Evolutionary conservation across 176 grass and related monocot species (phyloP).

Genomic region (Oryza australiensis): DNA sequence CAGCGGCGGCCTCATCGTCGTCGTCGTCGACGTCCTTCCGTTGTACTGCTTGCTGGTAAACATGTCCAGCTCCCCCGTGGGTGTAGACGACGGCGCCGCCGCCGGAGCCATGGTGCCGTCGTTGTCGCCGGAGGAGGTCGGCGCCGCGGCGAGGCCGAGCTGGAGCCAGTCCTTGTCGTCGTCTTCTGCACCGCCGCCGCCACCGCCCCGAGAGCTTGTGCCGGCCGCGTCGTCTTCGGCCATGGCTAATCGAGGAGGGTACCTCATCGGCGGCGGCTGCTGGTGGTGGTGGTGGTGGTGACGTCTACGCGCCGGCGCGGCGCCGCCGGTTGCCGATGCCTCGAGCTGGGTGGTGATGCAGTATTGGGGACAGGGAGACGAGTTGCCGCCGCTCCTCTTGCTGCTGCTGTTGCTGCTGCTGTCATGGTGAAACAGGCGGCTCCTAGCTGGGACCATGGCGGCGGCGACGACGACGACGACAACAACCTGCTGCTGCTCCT

Average conservation of each 20-base stretch:
- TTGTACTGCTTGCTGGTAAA: constrained; percentile 35
- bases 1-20: constrained; percentile 30
- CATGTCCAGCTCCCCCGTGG: constrained; percentile 37
- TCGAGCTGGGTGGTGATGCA: constrained; percentile 41
- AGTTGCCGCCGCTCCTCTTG: neutral
- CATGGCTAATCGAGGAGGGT: constrained; percentile 37
- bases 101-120: constrained; percentile 1
- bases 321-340: neutral
- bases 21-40: neutral
- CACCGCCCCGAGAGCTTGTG: constrained; percentile 23
- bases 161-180: constrained; percentile 67
- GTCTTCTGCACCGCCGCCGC: neutral
- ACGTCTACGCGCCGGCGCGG: neutral
- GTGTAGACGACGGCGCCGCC: neutral
- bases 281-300: neutral
- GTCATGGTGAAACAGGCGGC: constrained; percentile 48
- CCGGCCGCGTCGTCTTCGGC: constrained; percentile 34
- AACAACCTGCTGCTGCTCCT: constrained; percentile 9
- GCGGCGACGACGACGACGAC: neutral
- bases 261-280: neutral
- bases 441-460: constrained; percentile 74
- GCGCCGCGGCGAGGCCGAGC: constrained; percentile 49
- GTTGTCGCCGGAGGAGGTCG: constrained; percentile 29
- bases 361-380: constrained; percentile 35
- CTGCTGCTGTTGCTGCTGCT: constrained; percentile 24